Evolutionary conservation across 2,329 filamentous ascomycete genomes (phyloP), one percentile per base, ranked within the genome.

Genomic region (Mycosphaerella sp.): DNA sequence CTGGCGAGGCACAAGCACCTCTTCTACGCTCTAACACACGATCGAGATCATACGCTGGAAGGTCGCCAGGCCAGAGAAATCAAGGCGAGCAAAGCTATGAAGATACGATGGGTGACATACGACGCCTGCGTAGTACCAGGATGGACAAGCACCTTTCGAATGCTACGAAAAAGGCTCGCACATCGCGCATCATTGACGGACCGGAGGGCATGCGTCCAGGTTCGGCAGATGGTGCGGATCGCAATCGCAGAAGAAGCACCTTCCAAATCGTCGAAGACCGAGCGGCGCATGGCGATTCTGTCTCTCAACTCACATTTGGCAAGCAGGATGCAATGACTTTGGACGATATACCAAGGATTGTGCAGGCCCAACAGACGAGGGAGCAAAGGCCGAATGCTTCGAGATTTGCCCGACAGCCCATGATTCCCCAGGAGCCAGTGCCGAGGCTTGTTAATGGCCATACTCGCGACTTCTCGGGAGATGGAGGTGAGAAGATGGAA

Each of bases 261-360:
- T 85, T 89, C 67, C 84, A 87, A 57, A 90, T 93, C 59, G 82
- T 91, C 1, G 87, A 94, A 64, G 89, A 94, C 61, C 79, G 80
- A 43, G 85, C 87, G 59, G 75, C 74, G 28, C 81, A 82, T 59
- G 80, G 82, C 44, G 85, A 87, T 59, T 78, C 81, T 14, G 59
- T 64, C 16, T 84, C 86, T 13, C 88, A 91, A 62, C 78, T 90
- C 60, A 91, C 90, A 64, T 89, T 98, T 65, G 89, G 89, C 32
- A 84, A 89, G 59, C 86, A 91, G 64, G 90, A 97, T 69, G 89
- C 89, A 18, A 80, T 98, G 55, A 96, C 91, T 0, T 74, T 98
- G 50, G 93, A 98, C 64, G 93, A 98, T 64, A 97, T 98, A 60
- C 89, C 93, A 7, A 81, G 93, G 57, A 95, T 98, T 63, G 90